Conservation (phyloP, 2,329 filamentous ascomycete genomes). For the Tolypocladium endophyticum region DNA sequence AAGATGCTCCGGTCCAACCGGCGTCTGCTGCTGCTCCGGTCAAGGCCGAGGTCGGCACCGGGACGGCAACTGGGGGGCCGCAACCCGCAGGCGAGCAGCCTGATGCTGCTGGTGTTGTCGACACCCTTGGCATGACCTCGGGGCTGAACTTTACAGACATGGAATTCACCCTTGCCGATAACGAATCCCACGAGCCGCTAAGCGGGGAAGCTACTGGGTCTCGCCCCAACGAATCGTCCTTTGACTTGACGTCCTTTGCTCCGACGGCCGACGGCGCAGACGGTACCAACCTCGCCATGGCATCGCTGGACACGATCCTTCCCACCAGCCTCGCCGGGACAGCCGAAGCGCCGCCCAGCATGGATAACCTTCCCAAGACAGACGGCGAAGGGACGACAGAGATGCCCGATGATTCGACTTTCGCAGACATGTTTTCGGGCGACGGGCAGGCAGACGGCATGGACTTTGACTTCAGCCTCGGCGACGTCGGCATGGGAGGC, state of each 20-base stretch:
- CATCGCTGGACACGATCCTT: constrained; percentile 19
- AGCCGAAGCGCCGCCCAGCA: background rate
- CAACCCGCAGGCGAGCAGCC: constrained; percentile 12
- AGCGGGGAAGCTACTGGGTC: constrained; percentile 1
- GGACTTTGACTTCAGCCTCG: constrained; percentile 20
- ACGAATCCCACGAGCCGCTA: constrained; percentile 15
- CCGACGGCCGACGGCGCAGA: constrained; percentile 18
- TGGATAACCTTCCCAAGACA: constrained; percentile 5
- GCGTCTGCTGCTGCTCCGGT: background rate
- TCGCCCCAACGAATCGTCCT: constrained; percentile 25
- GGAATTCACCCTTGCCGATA: constrained; percentile 40
- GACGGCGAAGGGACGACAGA: constrained; percentile 18
- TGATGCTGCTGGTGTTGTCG: constrained; percentile 8
- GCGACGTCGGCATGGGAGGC: constrained; percentile 17
- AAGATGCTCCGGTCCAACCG: constrained; percentile 3
- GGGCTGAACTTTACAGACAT: constrained; percentile 45
- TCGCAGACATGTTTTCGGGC: constrained; percentile 39
- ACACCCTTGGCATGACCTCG: constrained; percentile 13
- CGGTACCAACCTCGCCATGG: constrained; percentile 10
- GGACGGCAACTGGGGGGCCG: constrained; percentile 16
- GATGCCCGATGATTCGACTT: constrained; percentile 12
- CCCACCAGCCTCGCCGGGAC: constrained; percentile 12
- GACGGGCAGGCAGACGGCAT: constrained; percentile 28
- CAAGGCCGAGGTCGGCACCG: constrained; percentile 15
- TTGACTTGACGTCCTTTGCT: constrained; percentile 35